phyloP scores from a whole-genome alignment of 2,329 filamentous ascomycete genomes.

The Phyllosticta capitalensis region DNA sequence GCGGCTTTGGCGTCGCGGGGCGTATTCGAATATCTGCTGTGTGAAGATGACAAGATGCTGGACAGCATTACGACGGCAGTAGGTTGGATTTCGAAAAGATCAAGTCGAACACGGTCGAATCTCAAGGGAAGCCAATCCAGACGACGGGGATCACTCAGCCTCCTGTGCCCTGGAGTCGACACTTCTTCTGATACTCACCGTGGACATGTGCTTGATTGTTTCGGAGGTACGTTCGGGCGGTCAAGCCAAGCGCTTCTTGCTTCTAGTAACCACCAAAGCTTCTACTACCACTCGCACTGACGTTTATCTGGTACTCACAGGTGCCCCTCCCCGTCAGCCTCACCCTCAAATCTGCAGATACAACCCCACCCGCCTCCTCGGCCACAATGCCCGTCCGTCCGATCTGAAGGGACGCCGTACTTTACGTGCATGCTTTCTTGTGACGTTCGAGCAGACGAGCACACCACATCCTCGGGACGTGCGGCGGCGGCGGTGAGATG shows the following conservation, averaged over 20 bases:
- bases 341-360: neutral
- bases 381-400: neutral
- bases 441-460: neutral
- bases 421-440: neutral
- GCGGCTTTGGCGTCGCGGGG: neutral
- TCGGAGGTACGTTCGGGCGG: too few species aligned
- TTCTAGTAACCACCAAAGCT: neutral
- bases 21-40: neutral
- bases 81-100: too few species aligned
- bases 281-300: neutral
- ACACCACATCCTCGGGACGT: neutral
- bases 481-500: neutral
- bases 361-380: neutral
- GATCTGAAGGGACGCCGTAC: neutral
- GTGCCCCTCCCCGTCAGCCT: neutral
- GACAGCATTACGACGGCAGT: too few species aligned
- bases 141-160: too few species aligned
- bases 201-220: too few species aligned
- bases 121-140: too few species aligned
- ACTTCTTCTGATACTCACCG: too few species aligned
- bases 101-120: too few species aligned
- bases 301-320: neutral
- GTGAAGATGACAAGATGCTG: neutral
- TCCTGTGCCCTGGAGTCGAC: too few species aligned
- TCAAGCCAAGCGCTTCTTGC: neutral